A percentile compares a stretch with the other conserved stretches of the same genome.
Evolutionary conservation across 192 early-diverging fungal species (phyloP).

Genomic region (Lunasporangiospora selenospora): DNA sequence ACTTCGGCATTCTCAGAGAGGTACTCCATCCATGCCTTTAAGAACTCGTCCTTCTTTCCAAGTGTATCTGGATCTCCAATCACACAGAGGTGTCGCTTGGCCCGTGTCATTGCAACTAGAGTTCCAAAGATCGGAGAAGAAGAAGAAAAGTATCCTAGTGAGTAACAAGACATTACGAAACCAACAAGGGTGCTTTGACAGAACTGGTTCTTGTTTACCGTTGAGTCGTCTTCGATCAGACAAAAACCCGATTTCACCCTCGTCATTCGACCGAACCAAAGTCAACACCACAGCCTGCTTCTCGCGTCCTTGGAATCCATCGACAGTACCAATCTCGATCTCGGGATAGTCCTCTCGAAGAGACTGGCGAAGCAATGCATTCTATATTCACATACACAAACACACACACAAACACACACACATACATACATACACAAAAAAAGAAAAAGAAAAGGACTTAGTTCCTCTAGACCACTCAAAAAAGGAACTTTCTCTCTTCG

Average conservation of each 20-base stretch:
- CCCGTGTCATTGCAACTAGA: slow-evolving; percentile 83
- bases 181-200: background rate
- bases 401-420: too few relatives aligned
- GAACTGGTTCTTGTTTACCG: slow-evolving; percentile 44
- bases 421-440: too few relatives aligned
- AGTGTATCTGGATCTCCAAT: slow-evolving; percentile 80
- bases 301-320: slow-evolving; percentile 93
- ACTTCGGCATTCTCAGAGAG: slow-evolving; percentile 56
- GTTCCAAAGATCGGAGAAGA: background rate
- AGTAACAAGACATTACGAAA: background rate
- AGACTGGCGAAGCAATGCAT: slow-evolving; percentile 39
- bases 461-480: too few relatives aligned
- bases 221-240: slow-evolving; percentile 83
- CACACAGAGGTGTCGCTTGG: slow-evolving; percentile 85
- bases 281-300: slow-evolving; percentile 86
- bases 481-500: too few relatives aligned
- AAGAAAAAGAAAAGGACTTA: too few relatives aligned
- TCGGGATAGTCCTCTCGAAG: slow-evolving; percentile 62
- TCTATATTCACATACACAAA: slow-evolving; percentile 6
- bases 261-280: slow-evolving; percentile 81
- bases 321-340: slow-evolving; percentile 85
- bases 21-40: slow-evolving; percentile 57
- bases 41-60: slow-evolving; percentile 54
- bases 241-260: slow-evolving; percentile 85
- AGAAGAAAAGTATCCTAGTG: background rate